Evolutionary conservation across 345 rosid species (phyloP).

Genomic region (Aquilaria yunnanensis): DNA sequence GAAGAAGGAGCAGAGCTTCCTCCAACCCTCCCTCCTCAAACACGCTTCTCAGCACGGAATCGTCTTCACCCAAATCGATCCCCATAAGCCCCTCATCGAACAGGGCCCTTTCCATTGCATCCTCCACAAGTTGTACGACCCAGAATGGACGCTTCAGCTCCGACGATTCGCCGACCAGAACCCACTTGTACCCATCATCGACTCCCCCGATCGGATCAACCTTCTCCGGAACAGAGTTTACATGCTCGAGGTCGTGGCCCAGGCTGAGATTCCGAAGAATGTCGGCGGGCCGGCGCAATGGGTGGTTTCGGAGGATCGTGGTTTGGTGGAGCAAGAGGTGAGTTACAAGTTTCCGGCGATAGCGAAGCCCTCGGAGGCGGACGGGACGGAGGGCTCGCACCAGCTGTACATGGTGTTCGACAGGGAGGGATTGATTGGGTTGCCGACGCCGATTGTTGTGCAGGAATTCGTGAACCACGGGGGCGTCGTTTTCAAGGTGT

Average conservation of each 20-base stretch:
- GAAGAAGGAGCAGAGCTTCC: slow-evolving; percentile 40
- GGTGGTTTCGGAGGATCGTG: slow-evolving; percentile 21
- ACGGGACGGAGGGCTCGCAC: slow-evolving; percentile 48
- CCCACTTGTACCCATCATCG: slow-evolving; percentile 47
- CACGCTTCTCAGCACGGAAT: slow-evolving; percentile 33
- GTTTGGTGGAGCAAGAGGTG: slow-evolving; percentile 23
- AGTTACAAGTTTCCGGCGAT: slow-evolving; percentile 39
- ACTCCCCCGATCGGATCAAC: slow-evolving; percentile 36
- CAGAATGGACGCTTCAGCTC: slow-evolving; percentile 40
- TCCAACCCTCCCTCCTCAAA: slow-evolving; percentile 38
- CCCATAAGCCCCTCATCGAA: slow-evolving; percentile 27
- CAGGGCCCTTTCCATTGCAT: slow-evolving; percentile 62
- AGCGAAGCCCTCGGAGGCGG: slow-evolving; percentile 46
- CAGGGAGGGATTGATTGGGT: slow-evolving; percentile 33
- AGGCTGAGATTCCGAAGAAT: slow-evolving; percentile 19
- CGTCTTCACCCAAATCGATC: slow-evolving; percentile 38
- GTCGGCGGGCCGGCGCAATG: slow-evolving; percentile 38
- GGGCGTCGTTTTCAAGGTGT: slow-evolving; percentile 56
- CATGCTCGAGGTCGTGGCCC: slow-evolving; percentile 49
- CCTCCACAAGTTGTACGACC: slow-evolving; percentile 49
- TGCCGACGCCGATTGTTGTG: slow-evolving; percentile 39
- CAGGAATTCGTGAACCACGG: slow-evolving; percentile 75
- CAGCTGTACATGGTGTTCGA: slow-evolving; percentile 47
- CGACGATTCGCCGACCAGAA: slow-evolving; percentile 22
- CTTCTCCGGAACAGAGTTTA: slow-evolving; percentile 38